Evolutionary conservation across 495 filamentous ascomycete genomes (phyloP).

Genomic region (Daldinia bambusicola): DNA sequence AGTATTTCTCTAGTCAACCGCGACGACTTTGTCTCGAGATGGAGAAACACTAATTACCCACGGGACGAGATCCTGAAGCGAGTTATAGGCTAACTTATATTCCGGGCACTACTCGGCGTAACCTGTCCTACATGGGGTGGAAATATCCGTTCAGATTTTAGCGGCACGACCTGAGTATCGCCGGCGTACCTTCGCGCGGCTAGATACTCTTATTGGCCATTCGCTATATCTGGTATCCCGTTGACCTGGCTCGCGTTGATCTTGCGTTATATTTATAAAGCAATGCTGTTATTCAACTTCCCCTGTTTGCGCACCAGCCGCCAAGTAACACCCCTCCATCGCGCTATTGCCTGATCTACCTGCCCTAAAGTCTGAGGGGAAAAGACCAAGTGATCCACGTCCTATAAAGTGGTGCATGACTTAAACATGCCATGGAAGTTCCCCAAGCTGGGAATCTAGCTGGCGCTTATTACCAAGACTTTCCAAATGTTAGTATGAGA

Average conservation of each 20-base stretch:
- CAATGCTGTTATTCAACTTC: neutral
- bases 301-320: constrained; percentile 7
- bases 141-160: constrained; percentile 21
- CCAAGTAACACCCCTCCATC: constrained; percentile 20
- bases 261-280: constrained; percentile 11
- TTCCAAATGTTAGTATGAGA: constrained; percentile 16
- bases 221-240: constrained; percentile 20
- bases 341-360: constrained; percentile 18
- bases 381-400: neutral
- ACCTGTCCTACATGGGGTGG: constrained; percentile 19
- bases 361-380: constrained; percentile 12
- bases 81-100: constrained; percentile 48
- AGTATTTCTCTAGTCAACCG: constrained; percentile 70
- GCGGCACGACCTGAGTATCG: neutral
- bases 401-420: neutral
- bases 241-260: neutral
- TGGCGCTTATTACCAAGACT: constrained; percentile 29
- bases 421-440: neutral
- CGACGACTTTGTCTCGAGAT: constrained; percentile 86
- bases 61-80: constrained; percentile 59
- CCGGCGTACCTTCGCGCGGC: neutral
- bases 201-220: neutral
- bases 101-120: constrained; percentile 29
- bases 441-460: constrained; percentile 11
- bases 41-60: constrained; percentile 73